Conservation (phyloP, 225 moss, liverwort and hornwort species). For the Polytrichum commune region DNA sequence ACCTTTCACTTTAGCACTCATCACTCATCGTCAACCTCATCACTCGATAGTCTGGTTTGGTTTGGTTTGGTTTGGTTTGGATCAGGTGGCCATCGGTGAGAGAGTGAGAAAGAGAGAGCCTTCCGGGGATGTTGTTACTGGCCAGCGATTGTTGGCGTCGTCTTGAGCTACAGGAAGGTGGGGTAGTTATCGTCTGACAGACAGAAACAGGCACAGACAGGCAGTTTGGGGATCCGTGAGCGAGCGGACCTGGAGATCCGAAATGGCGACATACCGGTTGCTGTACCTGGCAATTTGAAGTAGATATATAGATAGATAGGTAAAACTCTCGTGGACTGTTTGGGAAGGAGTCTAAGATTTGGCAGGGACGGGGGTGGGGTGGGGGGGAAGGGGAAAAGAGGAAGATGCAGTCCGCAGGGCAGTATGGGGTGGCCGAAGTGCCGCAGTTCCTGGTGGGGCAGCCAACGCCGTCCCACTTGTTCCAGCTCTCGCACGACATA, state of each 20-base stretch:
- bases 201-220: not conserved
- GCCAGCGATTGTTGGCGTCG: not conserved
- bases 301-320: not conserved
- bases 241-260: not conserved
- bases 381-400: constrained; percentile 7
- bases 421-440: constrained; percentile 62
- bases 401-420: constrained; percentile 63
- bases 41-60: not conserved
- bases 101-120: not conserved
- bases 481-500: constrained; percentile 51
- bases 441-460: constrained; percentile 57
- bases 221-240: not conserved
- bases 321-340: not conserved
- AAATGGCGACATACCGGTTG: constrained; percentile 16
- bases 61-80: not conserved
- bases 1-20: not conserved
- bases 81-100: not conserved
- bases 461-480: constrained; percentile 38
- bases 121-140: not conserved
- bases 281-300: constrained; percentile 14
- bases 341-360: not conserved
- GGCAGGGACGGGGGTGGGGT: not conserved
- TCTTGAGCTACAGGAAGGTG: not conserved
- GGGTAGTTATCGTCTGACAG: not conserved
- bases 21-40: too few relatives aligned